These are phyloP conservation scores for Pestalotiopsis fici DNA, from an alignment of 2,329 filamentous ascomycete genomes.

Conservation along the genomic window DNA sequence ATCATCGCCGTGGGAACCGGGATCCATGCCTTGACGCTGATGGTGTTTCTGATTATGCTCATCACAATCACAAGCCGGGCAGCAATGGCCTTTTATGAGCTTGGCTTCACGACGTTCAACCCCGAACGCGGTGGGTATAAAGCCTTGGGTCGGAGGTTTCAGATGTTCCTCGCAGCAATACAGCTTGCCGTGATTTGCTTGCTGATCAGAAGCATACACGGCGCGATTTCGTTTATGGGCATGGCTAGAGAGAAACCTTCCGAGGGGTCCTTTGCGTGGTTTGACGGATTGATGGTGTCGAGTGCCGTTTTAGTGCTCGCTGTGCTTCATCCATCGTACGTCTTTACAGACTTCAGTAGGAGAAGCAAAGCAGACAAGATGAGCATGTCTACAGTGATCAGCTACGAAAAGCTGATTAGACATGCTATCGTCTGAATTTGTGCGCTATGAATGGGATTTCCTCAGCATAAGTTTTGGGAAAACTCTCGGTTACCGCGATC, in stretches of 20 bases:
- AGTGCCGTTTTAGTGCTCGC: conserved; percentile 27
- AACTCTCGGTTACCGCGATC: no score
- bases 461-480: no score
- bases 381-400: background rate
- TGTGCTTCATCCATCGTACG: conserved; percentile 27
- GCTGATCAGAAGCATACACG: conserved; percentile 26
- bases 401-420: background rate
- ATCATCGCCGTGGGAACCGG: conserved; percentile 26
- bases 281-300: conserved; percentile 30
- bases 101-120: conserved; percentile 31
- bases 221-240: conserved; percentile 23
- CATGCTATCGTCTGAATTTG: background rate
- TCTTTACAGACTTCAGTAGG: conserved; percentile 2
- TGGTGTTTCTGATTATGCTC: conserved; percentile 23
- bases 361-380: background rate
- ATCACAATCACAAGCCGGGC: conserved; percentile 22
- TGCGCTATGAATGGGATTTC: background rate
- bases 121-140: conserved; percentile 23
- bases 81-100: conserved; percentile 17
- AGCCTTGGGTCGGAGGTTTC: conserved; percentile 23
- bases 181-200: conserved; percentile 22
- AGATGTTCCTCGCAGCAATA: conserved; percentile 24
- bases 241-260: conserved; percentile 22
- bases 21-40: conserved; percentile 24
- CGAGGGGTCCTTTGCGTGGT: conserved; percentile 26